Percentiles rank a stretch among this genome's conserved stretches.
These are phyloP conservation scores for Gracilaria vermiculophylla DNA, from an alignment of 23 red algal species.

Conservation along the genomic window DNA sequence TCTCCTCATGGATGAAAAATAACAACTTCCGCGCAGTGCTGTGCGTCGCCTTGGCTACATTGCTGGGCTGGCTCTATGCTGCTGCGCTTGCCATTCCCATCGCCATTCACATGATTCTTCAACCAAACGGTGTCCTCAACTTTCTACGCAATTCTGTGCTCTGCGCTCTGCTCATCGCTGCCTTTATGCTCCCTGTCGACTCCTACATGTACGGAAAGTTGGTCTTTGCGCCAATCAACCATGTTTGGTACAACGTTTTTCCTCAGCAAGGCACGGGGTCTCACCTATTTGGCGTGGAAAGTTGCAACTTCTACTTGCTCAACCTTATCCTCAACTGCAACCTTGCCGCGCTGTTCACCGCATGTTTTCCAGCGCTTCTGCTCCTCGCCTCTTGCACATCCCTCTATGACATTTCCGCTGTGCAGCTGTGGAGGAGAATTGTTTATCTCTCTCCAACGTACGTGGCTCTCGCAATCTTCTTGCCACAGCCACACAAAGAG, in stretches of 20 bases:
- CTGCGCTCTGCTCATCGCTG: slow-evolving; percentile 4
- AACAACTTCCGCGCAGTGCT: slow-evolving; percentile 33
- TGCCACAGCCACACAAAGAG: slow-evolving; percentile 89
- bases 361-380: slow-evolving; percentile 2
- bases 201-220: slow-evolving; percentile 71
- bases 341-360: slow-evolving; percentile 14
- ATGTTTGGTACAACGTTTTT: slow-evolving; percentile 94
- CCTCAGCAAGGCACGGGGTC: slow-evolving; percentile 74
- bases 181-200: slow-evolving; percentile 43
- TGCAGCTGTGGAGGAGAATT: slow-evolving; percentile 18
- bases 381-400: background rate
- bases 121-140: slow-evolving; percentile 15
- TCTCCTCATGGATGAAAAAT: slow-evolving; percentile 54
- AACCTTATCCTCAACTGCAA: slow-evolving; percentile 79
- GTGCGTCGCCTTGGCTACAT: slow-evolving; percentile 63
- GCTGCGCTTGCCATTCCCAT: slow-evolving; percentile 74
- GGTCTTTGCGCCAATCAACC: slow-evolving; percentile 67
- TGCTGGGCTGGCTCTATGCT: slow-evolving; percentile 88
- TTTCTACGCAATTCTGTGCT: background rate
- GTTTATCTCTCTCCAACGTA: slow-evolving; percentile 68
- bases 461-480: slow-evolving; percentile 63
- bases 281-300: slow-evolving; percentile 80
- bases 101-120: slow-evolving; percentile 46
- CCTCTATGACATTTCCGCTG: background rate
- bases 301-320: slow-evolving; percentile 74